Evolutionary conservation across 495 filamentous ascomycete species (phyloP).

Genomic region (Aspergillus baeticus): DNA sequence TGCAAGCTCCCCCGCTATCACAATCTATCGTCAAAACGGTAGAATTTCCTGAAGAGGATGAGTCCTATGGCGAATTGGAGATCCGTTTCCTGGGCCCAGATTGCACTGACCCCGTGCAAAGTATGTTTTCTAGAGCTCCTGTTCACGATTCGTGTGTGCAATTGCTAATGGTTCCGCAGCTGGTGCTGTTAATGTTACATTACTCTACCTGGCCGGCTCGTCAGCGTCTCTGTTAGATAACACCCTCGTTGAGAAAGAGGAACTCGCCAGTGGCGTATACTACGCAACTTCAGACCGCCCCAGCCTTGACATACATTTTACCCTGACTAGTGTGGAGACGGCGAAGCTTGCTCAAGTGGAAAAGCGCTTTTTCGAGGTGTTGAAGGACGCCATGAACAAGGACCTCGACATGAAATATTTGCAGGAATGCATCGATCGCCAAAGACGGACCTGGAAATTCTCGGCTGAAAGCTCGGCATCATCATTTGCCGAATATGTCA

Average conservation of each 20-base stretch:
- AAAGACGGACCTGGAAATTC: slow-evolving; percentile 74
- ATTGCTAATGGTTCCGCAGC: slow-evolving; percentile 32
- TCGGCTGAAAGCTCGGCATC: slow-evolving; percentile 71
- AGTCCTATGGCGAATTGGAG: slow-evolving; percentile 81
- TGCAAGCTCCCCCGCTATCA: slow-evolving; percentile 66
- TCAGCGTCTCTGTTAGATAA: slow-evolving; percentile 92
- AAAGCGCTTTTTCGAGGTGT: slow-evolving; percentile 76
- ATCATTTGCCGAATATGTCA: slow-evolving; percentile 76
- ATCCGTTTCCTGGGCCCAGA: slow-evolving; percentile 83
- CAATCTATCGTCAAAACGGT: slow-evolving; percentile 72
- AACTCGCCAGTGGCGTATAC: slow-evolving; percentile 79
- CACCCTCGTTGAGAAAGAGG: slow-evolving; percentile 87
- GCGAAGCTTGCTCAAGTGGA: slow-evolving; percentile 81
- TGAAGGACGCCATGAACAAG: slow-evolving; percentile 75
- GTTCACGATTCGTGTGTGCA: neutral
- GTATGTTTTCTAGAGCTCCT: slow-evolving; percentile 32
- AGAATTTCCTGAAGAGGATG: slow-evolving; percentile 95
- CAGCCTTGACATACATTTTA: slow-evolving; percentile 79
- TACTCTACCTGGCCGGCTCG: slow-evolving; percentile 86
- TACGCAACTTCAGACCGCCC: slow-evolving; percentile 75
- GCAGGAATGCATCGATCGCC: slow-evolving; percentile 76
- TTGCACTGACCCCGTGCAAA: slow-evolving; percentile 59
- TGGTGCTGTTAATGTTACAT: slow-evolving; percentile 70
- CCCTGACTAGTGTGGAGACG: slow-evolving; percentile 80
- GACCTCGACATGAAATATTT: slow-evolving; percentile 87